A percentile compares a stretch with the other conserved stretches of the same genome.
Evolutionary conservation across 2,329 filamentous ascomycete species (phyloP).

Genomic region (Exophiala aquamarina): DNA sequence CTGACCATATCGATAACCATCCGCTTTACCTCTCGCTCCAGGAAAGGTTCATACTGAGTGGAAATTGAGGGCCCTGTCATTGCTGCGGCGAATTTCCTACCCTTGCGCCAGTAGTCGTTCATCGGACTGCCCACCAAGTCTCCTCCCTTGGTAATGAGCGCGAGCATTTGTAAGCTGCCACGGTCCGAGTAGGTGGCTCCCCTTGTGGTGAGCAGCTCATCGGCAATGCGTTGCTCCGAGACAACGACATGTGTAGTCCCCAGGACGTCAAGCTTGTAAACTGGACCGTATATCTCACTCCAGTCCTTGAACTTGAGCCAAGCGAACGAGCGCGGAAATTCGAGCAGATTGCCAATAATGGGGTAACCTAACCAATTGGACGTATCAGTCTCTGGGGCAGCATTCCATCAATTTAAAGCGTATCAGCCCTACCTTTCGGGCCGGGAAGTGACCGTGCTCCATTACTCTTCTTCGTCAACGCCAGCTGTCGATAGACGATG

Average conservation of each 20-base stretch:
- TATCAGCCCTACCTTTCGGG: neutral
- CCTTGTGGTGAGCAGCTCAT: slow-evolving; percentile 27
- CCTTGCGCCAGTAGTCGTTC: neutral
- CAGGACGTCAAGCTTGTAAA: slow-evolving; percentile 46
- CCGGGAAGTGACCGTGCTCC: neutral
- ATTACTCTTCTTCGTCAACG: neutral
- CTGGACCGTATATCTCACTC: slow-evolving; percentile 37
- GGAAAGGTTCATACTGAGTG: slow-evolving; percentile 47
- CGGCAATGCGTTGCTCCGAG: slow-evolving; percentile 39
- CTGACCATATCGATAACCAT: slow-evolving; percentile 43
- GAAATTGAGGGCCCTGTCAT: slow-evolving; percentile 30
- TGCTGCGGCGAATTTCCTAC: neutral
- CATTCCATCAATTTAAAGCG: neutral
- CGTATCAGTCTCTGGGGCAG: neutral
- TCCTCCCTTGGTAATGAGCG: neutral
- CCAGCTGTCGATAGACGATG: no score
- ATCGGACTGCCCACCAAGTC: neutral
- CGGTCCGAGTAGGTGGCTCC: neutral
- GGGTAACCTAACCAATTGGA: slow-evolving; percentile 11
- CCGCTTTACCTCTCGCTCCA: slow-evolving; percentile 48
- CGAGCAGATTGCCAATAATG: slow-evolving; percentile 37
- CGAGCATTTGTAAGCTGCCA: neutral
- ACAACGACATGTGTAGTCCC: slow-evolving; percentile 40
- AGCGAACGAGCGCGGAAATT: slow-evolving; percentile 36
- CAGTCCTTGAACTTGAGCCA: slow-evolving; percentile 45